Conservation (phyloP, 2,329 filamentous ascomycete species). For the Ophiostoma himal-ulmi region DNA sequence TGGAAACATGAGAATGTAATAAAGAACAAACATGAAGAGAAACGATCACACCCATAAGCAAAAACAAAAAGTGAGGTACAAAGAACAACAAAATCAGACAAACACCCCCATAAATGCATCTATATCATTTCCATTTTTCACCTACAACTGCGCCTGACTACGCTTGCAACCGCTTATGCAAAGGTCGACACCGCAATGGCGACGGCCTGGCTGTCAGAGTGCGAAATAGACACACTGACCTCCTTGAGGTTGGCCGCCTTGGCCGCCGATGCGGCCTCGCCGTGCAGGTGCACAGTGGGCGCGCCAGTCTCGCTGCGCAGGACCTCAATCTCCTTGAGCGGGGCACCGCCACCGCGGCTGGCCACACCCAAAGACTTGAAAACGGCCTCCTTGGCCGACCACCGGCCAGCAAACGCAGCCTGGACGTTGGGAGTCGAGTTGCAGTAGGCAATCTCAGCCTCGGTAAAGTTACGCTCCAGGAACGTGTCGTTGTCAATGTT, state of each 20-base stretch:
- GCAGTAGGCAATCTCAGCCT: constrained; percentile 80
- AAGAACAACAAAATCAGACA: not conserved
- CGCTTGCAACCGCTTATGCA: constrained; percentile 16
- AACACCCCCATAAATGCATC: constrained; percentile 15
- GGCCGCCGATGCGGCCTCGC: constrained; percentile 76
- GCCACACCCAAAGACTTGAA: constrained; percentile 92
- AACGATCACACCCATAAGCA: not conserved
- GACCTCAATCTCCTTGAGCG: constrained; percentile 94
- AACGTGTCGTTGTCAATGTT: constrained; percentile 95
- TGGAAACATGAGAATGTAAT: not conserved
- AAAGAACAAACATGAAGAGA: not conserved
- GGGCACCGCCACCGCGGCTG: constrained; percentile 81
- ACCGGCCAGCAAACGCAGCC: constrained; percentile 88
- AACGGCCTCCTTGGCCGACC: constrained; percentile 97
- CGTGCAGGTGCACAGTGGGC: constrained; percentile 76
- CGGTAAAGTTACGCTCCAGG: constrained; percentile 88
- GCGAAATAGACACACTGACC: constrained; percentile 90
- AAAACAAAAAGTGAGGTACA: not conserved
- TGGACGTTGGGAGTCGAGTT: constrained; percentile 59
- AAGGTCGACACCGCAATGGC: constrained; percentile 85
- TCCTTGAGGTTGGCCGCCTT: constrained; percentile 79
- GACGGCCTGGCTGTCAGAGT: constrained; percentile 89
- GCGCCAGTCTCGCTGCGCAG: constrained; percentile 72
- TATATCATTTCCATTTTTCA: not conserved
- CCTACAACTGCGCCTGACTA: too few species aligned